Evolutionary conservation across 164 flowering plant species (phyloP).

Genomic region (Nymphaea thermarum): DNA sequence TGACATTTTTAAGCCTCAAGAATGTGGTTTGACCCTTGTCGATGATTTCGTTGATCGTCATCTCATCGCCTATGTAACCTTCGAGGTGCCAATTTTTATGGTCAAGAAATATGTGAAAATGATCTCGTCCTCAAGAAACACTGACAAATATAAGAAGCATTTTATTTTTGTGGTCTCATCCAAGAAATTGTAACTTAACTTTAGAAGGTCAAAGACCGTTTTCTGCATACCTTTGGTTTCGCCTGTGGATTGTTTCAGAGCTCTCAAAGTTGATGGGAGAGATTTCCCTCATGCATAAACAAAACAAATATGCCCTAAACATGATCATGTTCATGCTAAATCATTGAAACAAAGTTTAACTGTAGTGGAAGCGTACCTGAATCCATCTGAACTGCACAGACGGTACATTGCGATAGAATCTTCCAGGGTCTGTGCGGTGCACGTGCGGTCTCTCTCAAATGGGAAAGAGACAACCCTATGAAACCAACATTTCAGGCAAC

Average conservation of each 20-base stretch:
- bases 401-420: too few species aligned
- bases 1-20: neutral
- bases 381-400: too few species aligned
- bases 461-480: neutral
- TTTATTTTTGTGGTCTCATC: neutral
- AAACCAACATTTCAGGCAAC: too few species aligned
- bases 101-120: neutral
- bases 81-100: conserved; percentile 1
- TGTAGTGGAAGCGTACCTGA: too few species aligned
- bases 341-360: too few species aligned
- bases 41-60: neutral
- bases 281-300: too few species aligned
- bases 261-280: neutral
- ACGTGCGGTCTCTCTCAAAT: too few species aligned
- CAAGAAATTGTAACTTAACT: conserved; percentile 1
- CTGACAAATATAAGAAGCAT: conserved; percentile 1
- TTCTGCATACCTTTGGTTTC: neutral
- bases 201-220: neutral
- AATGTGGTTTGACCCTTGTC: neutral
- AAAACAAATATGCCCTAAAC: too few species aligned
- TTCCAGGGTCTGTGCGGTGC: neutral
- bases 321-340: too few species aligned
- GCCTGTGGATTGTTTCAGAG: neutral
- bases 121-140: neutral
- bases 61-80: neutral